These are phyloP conservation scores for Yamadazyma buinensis DNA, from an alignment of 1,139 yeast species.

Conservation along the genomic window DNA sequence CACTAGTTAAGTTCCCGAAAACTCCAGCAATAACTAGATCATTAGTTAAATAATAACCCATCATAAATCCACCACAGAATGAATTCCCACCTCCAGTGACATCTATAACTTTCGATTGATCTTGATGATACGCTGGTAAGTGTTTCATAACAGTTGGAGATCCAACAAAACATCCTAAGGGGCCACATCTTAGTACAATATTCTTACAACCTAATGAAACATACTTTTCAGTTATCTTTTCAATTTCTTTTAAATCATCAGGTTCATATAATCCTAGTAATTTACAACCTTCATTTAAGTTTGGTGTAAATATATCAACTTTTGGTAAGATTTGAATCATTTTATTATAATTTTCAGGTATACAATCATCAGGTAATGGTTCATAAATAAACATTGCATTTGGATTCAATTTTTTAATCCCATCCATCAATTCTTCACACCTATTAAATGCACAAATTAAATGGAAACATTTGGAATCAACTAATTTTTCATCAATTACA, in stretches of 20 bases:
- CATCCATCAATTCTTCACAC: conserved; percentile 43
- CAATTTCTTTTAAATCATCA: conserved; percentile 16
- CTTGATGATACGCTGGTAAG: conserved; percentile 73
- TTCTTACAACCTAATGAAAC: conserved; percentile 33
- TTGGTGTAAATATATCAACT: conserved; percentile 73
- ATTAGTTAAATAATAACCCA: conserved; percentile 48
- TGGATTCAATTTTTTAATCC: conserved; percentile 22
- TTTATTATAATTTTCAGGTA: conserved; percentile 39
- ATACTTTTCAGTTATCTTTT: conserved; percentile 32
- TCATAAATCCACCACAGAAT: conserved; percentile 76
- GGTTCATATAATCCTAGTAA: conserved; percentile 22
- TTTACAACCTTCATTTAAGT: conserved; percentile 67
- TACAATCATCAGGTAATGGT: conserved; percentile 79
- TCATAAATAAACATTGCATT: conserved; percentile 65
- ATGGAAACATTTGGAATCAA: conserved; percentile 54
- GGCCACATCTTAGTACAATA: conserved; percentile 65
- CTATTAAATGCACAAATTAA: conserved; percentile 71
- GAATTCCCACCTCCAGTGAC: conserved; percentile 96
- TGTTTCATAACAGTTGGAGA: conserved; percentile 20
- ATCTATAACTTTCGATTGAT: conserved; percentile 56
- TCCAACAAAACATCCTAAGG: conserved; percentile 51
- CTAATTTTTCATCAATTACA: conserved; percentile 36
- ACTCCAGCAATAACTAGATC: conserved; percentile 57
- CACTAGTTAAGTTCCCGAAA: conserved; percentile 76
- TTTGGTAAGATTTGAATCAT: conserved; percentile 40